Conservation (phyloP, 352 stramenopile species). For the Globisporangium okanoganense region DNA sequence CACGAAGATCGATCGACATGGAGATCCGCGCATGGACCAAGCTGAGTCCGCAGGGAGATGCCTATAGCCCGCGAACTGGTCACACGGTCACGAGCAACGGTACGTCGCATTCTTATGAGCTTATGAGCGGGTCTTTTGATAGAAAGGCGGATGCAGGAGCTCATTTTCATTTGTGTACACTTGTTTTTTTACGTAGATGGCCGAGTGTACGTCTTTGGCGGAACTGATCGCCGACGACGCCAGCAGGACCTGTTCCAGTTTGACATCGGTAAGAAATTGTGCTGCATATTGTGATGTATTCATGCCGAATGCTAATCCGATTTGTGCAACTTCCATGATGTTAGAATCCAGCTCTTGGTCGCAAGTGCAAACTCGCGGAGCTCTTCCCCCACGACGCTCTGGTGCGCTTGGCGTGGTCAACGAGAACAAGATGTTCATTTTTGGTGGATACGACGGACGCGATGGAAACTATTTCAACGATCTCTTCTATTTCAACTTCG, state of each 20-base stretch:
- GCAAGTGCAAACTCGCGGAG: conserved; percentile 62
- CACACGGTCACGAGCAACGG: conserved; percentile 81
- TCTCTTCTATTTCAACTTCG: conserved; percentile 86
- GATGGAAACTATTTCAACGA: conserved; percentile 91
- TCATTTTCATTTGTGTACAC: background rate
- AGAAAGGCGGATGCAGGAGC: background rate
- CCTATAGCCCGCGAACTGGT: conserved; percentile 81
- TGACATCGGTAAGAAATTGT: conserved; percentile 45
- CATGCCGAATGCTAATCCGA: background rate
- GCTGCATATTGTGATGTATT: background rate
- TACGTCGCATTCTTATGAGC: conserved; percentile 12
- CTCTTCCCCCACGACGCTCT: conserved; percentile 63
- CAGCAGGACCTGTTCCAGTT: conserved; percentile 87
- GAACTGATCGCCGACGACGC: conserved; percentile 69
- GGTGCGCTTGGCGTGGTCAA: conserved; percentile 79
- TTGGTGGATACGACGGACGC: conserved; percentile 86
- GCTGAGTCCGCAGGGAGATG: conserved; percentile 65
- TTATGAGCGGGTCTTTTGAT: background rate
- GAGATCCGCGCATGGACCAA: conserved; percentile 79
- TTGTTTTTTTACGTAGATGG: conserved; percentile 35
- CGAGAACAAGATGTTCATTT: conserved; percentile 86
- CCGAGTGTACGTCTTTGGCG: conserved; percentile 81
- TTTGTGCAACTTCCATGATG: background rate
- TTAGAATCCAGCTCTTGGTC: conserved; percentile 61
- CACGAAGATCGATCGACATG: conserved; percentile 18